Conservation (phyloP, 75 land plant genomes). For the Ceratopteris richardii region DNA sequence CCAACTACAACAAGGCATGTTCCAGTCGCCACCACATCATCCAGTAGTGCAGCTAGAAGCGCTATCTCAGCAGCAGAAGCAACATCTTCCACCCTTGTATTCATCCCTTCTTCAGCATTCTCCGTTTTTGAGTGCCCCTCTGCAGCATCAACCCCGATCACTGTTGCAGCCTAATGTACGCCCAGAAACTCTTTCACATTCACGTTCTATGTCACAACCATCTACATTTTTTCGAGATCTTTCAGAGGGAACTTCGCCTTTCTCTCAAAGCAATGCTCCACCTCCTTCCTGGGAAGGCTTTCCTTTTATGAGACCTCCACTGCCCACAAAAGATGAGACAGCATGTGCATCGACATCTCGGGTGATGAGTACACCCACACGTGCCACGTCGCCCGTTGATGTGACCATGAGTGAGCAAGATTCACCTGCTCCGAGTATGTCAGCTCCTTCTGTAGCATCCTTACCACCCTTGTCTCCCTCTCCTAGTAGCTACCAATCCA, state of each 20-base stretch:
- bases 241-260: not conserved
- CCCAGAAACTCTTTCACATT: not conserved
- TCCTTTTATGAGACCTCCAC: not conserved
- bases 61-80: not conserved
- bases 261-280: not conserved
- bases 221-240: constrained; percentile 1
- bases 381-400: not conserved
- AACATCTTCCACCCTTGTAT: constrained; percentile 3
- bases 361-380: not conserved
- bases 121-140: not conserved
- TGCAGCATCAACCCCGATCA: not conserved
- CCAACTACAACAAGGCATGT: not conserved
- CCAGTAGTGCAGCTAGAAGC: not conserved
- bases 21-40: not conserved
- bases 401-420: constrained; percentile 7
- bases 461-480: constrained; percentile 4
- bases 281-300: not conserved
- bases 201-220: constrained; percentile 4
- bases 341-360: constrained; percentile 1
- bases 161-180: not conserved
- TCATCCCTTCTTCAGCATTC: constrained; percentile 2
- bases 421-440: constrained; percentile 1
- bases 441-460: not conserved
- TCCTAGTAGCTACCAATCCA: not conserved
- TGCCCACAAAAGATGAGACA: not conserved